phyloP scores from a whole-genome alignment of 805 yeast genomes.

The Candida palmyrensis region DNA sequence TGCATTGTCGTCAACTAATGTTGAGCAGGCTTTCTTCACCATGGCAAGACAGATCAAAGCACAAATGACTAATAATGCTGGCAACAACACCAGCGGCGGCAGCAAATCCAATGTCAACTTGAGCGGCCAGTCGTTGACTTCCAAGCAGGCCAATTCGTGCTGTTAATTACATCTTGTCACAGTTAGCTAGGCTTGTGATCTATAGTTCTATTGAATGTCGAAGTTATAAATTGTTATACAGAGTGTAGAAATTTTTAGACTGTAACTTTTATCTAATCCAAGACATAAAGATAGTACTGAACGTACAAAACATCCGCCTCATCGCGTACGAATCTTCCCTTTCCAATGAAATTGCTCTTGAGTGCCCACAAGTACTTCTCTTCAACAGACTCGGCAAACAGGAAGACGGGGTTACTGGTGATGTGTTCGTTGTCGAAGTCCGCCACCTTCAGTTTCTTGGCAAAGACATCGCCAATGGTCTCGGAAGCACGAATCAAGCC shows the following conservation, averaged over 20 bases:
- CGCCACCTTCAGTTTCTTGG: slow-evolving; percentile 22
- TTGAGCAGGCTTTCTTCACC: slow-evolving; percentile 96
- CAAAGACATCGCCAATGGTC: slow-evolving; percentile 27
- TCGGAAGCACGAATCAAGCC: slow-evolving; percentile 44
- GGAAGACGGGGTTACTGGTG: slow-evolving; percentile 42
- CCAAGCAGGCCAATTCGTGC: slow-evolving; percentile 34
- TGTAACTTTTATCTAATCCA: neutral
- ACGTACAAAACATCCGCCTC: slow-evolving; percentile 41
- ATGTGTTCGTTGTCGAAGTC: slow-evolving; percentile 46
- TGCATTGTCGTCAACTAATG: slow-evolving; percentile 92
- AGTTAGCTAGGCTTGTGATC: neutral
- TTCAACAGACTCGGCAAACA: slow-evolving; percentile 36
- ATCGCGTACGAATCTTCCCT: slow-evolving; percentile 54
- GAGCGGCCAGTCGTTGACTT: slow-evolving; percentile 57
- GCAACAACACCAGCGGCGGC: slow-evolving; percentile 22
- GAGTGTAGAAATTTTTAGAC: neutral
- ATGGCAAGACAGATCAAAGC: slow-evolving; percentile 99
- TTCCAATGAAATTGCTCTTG: slow-evolving; percentile 47
- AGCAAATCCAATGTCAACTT: slow-evolving; percentile 66
- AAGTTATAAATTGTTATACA: neutral
- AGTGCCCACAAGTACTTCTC: slow-evolving; percentile 48
- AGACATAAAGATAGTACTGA: slow-evolving; percentile 48
- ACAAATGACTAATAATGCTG: slow-evolving; percentile 70
- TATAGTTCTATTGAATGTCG: neutral
- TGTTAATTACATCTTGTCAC: slow-evolving; percentile 17